Percentiles rank a stretch among this genome's conserved stretches.
These are phyloP conservation scores for Xylariomycetidae sp. DNA, from an alignment of 2,329 filamentous ascomycete species.

Conservation along the genomic window DNA sequence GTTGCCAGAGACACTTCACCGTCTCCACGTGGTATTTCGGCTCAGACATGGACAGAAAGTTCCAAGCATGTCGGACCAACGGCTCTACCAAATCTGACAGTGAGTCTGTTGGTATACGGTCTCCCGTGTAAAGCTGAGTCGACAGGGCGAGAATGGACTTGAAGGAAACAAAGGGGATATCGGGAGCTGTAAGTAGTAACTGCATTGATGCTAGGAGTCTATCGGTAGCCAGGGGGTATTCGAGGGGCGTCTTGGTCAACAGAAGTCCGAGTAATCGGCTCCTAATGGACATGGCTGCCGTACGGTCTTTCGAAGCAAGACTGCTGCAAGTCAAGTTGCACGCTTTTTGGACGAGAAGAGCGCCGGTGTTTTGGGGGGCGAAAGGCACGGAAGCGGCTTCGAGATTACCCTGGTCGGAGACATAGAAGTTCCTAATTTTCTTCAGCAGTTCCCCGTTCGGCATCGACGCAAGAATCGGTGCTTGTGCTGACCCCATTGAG, in stretches of 20 bases:
- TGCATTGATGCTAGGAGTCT: constrained; percentile 46
- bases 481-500: constrained; percentile 19
- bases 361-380: constrained; percentile 46
- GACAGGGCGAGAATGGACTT: constrained; percentile 53
- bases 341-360: constrained; percentile 58
- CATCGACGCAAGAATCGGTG: constrained; percentile 24
- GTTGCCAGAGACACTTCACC: constrained; percentile 76
- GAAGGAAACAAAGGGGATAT: constrained; percentile 47
- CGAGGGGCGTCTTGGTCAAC: constrained; percentile 44
- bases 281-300: constrained; percentile 47
- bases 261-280: constrained; percentile 54
- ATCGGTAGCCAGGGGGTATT: constrained; percentile 39
- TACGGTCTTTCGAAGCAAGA: constrained; percentile 33
- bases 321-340: constrained; percentile 44
- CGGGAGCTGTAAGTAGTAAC: constrained; percentile 33
- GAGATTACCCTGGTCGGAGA: constrained; percentile 62
- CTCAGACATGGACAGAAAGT: constrained; percentile 69
- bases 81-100: constrained; percentile 58
- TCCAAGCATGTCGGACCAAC: constrained; percentile 71
- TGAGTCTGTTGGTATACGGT: constrained; percentile 45
- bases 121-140: constrained; percentile 48
- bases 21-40: constrained; percentile 95
- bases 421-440: constrained; percentile 60
- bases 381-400: constrained; percentile 59
- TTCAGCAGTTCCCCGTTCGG: constrained; percentile 50